Conservation (phyloP, 1,139 yeast genomes). For the Wickerhamomyces sp. region DNA sequence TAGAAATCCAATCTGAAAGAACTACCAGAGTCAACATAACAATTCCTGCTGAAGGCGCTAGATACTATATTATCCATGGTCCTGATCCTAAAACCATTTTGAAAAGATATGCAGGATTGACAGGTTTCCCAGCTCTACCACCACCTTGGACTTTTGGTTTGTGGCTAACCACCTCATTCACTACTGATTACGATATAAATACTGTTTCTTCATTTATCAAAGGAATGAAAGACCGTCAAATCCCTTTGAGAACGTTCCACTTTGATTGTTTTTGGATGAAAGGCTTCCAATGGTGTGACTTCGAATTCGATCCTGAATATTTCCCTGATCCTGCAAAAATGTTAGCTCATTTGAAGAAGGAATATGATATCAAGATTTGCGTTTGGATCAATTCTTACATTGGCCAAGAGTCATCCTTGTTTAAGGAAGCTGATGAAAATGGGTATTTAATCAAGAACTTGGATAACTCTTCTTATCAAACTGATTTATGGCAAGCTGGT, state of each 20-base stretch:
- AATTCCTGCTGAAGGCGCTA: conserved; percentile 16
- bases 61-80: conserved; percentile 19
- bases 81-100: conserved; percentile 20
- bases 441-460: conserved; percentile 17
- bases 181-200: conserved; percentile 19
- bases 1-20: conserved; percentile 19
- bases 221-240: conserved; percentile 20
- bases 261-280: conserved; percentile 22
- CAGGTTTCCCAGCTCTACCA: conserved; percentile 19
- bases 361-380: conserved; percentile 17
- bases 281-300: conserved; percentile 22
- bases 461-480: conserved; percentile 17
- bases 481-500: conserved; percentile 22
- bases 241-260: conserved; percentile 19
- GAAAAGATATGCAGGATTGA: conserved; percentile 17
- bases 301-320: conserved; percentile 19
- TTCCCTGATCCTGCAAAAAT: conserved; percentile 17
- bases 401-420: conserved; percentile 16
- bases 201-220: conserved; percentile 17
- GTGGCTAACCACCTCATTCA: conserved; percentile 20
- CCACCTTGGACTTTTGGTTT: conserved; percentile 21
- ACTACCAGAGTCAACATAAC: conserved; percentile 18
- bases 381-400: conserved; percentile 21
- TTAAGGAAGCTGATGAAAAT: conserved; percentile 14
- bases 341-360: conserved; percentile 12